These are phyloP conservation scores for Fusarium verrucosum DNA, from an alignment of 2,329 filamentous ascomycete species.

Conservation along the genomic window DNA sequence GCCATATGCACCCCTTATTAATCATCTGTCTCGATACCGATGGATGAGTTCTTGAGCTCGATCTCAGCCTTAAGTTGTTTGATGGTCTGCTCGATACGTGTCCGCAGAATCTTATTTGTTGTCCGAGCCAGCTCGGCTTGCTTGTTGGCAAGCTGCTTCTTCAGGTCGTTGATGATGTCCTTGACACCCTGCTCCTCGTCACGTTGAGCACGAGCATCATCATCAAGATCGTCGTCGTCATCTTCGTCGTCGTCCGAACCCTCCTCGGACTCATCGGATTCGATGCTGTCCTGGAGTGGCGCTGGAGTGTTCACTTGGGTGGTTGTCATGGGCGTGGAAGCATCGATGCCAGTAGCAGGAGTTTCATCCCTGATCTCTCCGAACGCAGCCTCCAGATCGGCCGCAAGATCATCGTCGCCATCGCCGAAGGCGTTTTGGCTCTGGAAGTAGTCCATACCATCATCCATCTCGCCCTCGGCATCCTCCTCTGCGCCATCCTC, in stretches of 20 bases:
- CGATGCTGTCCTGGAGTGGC: constrained; percentile 56
- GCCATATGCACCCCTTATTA: constrained; percentile 15
- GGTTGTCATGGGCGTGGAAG: constrained; percentile 57
- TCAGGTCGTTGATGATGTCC: constrained; percentile 63
- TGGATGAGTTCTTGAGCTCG: constrained; percentile 56
- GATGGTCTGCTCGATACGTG: constrained; percentile 61
- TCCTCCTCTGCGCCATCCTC: constrained; percentile 62
- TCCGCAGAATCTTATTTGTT: constrained; percentile 59
- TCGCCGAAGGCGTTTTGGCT: constrained; percentile 45
- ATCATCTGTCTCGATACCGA: constrained; percentile 53
- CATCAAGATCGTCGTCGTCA: constrained; percentile 64
- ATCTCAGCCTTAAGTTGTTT: constrained; percentile 58
- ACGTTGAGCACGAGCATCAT: constrained; percentile 60
- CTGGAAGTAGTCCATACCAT: constrained; percentile 54
- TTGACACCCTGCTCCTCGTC: constrained; percentile 64
- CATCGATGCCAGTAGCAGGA: constrained; percentile 55
- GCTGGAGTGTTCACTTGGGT: constrained; percentile 57
- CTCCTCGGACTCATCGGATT: constrained; percentile 54
- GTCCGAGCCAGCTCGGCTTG: constrained; percentile 56
- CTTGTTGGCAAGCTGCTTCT: constrained; percentile 59
- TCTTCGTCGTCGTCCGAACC: constrained; percentile 59
- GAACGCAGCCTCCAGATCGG: constrained; percentile 65
- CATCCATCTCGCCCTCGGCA: constrained; percentile 58
- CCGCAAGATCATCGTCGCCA: constrained; percentile 62
- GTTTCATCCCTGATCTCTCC: constrained; percentile 53